A percentile compares a stretch with the other conserved stretches of the same genome.
Conservation (phyloP, 176 grass and related monocot species). For the Eleusine indica region DNA sequence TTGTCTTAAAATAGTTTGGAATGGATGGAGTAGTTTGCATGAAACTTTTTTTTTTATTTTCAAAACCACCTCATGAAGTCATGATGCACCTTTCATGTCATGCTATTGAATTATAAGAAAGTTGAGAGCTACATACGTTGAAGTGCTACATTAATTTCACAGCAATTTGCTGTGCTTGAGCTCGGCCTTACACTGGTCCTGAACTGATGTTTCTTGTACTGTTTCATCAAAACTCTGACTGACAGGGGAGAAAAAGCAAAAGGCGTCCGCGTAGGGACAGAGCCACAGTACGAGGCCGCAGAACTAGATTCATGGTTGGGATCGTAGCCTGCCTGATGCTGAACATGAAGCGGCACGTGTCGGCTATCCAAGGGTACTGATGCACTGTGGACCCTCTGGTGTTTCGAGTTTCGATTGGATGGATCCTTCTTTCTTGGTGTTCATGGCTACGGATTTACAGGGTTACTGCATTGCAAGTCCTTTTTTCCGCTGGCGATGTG, state of each 20-base stretch:
- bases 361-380: neutral
- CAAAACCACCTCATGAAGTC: too few relatives aligned
- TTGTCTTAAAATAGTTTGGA: too few relatives aligned
- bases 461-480: conserved; percentile 14
- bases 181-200: neutral
- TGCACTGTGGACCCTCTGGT: neutral
- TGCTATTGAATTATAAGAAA: neutral
- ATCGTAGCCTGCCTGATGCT: neutral
- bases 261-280: conserved; percentile 28
- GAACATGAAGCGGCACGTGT: conserved; percentile 39
- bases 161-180: neutral
- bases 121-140: neutral
- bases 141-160: neutral
- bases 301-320: conserved; percentile 1
- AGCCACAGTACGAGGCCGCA: neutral
- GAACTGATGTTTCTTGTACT: conserved; percentile 15
- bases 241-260: neutral
- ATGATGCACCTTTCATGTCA: too few relatives aligned
- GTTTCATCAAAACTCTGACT: conserved; percentile 42
- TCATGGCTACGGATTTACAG: neutral
- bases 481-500: conserved; percentile 27
- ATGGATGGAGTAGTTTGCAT: too few relatives aligned
- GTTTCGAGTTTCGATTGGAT: neutral
- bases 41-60: too few relatives aligned
- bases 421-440: neutral